Conservation (phyloP, 2,329 filamentous ascomycete species). For the Cordyceps cicadae region DNA sequence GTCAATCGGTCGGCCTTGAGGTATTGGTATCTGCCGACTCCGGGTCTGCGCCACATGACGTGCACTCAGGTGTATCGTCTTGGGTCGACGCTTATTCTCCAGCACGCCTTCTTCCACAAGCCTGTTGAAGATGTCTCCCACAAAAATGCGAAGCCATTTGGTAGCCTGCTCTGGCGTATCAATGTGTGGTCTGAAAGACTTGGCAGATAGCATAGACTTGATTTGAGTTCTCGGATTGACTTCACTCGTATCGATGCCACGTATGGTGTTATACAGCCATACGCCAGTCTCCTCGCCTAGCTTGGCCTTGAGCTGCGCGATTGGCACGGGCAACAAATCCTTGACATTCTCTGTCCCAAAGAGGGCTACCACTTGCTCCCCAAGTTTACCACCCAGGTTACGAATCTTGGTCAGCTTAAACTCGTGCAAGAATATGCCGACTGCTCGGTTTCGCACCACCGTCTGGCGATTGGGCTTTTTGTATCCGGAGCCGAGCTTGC, state of each 20-base stretch:
- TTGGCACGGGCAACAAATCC: slow-evolving; percentile 62
- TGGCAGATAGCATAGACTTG: slow-evolving; percentile 95
- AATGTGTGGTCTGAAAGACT: slow-evolving; percentile 84
- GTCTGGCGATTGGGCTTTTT: slow-evolving; percentile 95
- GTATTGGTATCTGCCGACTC: slow-evolving; percentile 69
- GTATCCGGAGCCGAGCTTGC: slow-evolving; percentile 83
- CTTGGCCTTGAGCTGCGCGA: slow-evolving; percentile 69
- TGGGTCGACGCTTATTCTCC: slow-evolving; percentile 79
- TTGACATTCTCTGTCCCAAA: slow-evolving; percentile 75
- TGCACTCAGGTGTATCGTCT: slow-evolving; percentile 77
- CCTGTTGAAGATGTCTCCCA: slow-evolving; percentile 80
- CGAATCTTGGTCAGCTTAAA: slow-evolving; percentile 95
- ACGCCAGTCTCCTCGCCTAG: slow-evolving; percentile 75
- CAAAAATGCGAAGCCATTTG: slow-evolving; percentile 86
- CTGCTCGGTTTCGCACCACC: slow-evolving; percentile 78
- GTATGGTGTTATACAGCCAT: slow-evolving; percentile 78
- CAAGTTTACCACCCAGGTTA: slow-evolving; percentile 90
- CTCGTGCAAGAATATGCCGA: slow-evolving; percentile 66
- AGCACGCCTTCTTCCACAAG: slow-evolving; percentile 84
- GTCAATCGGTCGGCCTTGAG: slow-evolving; percentile 63
- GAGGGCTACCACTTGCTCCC: slow-evolving; percentile 71
- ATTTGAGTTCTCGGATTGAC: slow-evolving; percentile 88
- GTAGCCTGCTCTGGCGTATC: slow-evolving; percentile 67
- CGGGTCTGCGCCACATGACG: slow-evolving; percentile 64
- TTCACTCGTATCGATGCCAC: slow-evolving; percentile 79